Base-by-base conservation (phyloP, 441 rosid genomes). In the Erysimum pusillum region DNA sequence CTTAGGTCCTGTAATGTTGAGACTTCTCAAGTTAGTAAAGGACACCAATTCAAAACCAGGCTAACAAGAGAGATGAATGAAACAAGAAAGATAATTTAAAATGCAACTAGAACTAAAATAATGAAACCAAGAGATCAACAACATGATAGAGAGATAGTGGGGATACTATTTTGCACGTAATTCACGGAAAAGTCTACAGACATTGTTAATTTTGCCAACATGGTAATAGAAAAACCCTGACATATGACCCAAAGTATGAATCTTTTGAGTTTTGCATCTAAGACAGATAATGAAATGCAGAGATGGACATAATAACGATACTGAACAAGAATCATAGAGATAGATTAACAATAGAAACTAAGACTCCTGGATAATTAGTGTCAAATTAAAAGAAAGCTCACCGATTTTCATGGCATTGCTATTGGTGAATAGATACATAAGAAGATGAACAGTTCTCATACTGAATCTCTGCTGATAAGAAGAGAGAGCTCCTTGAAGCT, bases 401-500 rank as follows among this genome's bases (percentile, higher is more conserved):
- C 99, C 98, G 64, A 92, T 90, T 78, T 83, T 90, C 71, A 89
- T 86, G 52, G 76, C 67, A 85, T 91, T 95, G 81, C 81, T 77
- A 68, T 88, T 90, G 60, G 98, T 92, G 87, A 91, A 95, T 35
- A 75, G 83, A 76, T 87, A 91, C 91, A 95, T 91, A 75, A 92
- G 90, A 73, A 95, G 92, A 69, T 76, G 96, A 76, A 95, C 96
- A 36, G 98, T 95, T 71, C 98, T 85, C 80, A 95, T 25, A 81
- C 99, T 91, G 85, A 92, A 95, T 76, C 85, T 85, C 83, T 95
- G 96, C 53, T 81, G 87, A 58, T 92, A 92, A 15, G 92, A 77
- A 46, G 99, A 90, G 5, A 95, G 83, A 25, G 94, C 99, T 32
- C 89, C 84, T 83, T 95, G 98, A 71, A 92, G 80, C 81, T 95